Evolutionary conservation across 2,329 filamentous ascomycete species (phyloP), one percentile per base, ranked within the genome.

Genomic region (Aspergillus quadricinctus): DNA sequence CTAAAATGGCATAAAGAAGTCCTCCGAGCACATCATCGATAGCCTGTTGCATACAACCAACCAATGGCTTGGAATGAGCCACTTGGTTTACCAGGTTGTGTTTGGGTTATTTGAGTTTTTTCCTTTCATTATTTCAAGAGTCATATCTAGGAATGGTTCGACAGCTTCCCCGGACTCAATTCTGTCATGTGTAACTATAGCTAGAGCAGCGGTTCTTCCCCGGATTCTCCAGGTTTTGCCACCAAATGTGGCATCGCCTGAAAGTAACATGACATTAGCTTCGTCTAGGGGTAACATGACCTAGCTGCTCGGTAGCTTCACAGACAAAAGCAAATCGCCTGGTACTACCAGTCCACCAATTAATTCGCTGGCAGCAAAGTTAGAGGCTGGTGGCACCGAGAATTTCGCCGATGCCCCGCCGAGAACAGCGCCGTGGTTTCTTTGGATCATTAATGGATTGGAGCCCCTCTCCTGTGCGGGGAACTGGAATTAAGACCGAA

Each of bases 371-470:
- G 31, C 31, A 37, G 31, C 14, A 37, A 17, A 37, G 14, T 37
- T 37, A 17, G 31, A 37, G 14, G 5, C 14, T 37, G 31, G 31
- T 37, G 31, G 31, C 31, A 37, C 64, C 64, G 64, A 66, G 50
- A 66, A 64, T 64, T 66, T 66, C 64, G 59, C 64, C 64, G 63
- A 61, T 46, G 57, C 60, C 63, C 63, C 63, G 50, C 64, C 64
- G 61, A 64, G 45, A 46, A 57, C 51, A 40, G 46, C 50, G 45
- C 58, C 53, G 56, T 49, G 35, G 19, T 21, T 40, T 11, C 29
- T 25, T 14, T 11, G 48, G 4, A 14, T 17, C 37, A n/a, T 37
- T 5, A 14, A 37, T 7, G 31, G 31, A 37, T 17, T 37, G 31
- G 31, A 7, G 14, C 31, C 31, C 31, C 31, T 37, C 14, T 17